Conservation (phyloP, 805 yeast genomes). For the Spathaspora sp. region DNA sequence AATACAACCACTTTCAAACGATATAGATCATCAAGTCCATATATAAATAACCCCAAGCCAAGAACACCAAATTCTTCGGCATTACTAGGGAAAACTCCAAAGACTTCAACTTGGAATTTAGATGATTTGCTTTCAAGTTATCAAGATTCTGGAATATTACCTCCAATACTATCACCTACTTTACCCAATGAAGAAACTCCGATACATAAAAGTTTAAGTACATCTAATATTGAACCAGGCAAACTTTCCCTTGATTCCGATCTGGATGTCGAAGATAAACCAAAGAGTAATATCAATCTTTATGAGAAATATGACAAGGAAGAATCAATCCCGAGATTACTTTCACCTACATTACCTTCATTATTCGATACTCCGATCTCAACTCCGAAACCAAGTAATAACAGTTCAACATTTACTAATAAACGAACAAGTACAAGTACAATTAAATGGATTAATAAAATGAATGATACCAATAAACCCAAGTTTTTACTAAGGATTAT, state of each 20-base stretch:
- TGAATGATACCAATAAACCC: constrained; percentile 17
- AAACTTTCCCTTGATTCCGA: background rate
- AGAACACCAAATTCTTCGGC: background rate
- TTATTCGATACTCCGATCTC: constrained; percentile 14
- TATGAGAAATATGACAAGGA: background rate
- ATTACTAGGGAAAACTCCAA: background rate
- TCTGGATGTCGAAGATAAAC: background rate
- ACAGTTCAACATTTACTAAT: constrained; percentile 5
- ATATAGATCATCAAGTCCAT: constrained; percentile 15
- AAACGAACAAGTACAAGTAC: constrained; percentile 4
- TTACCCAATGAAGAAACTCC: constrained; percentile 18
- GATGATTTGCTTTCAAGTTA: constrained; percentile 36
- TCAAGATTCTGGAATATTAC: constrained; percentile 28
- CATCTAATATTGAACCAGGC: background rate
- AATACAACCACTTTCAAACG: constrained; percentile 5
- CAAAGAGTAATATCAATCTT: background rate
- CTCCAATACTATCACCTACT: constrained; percentile 38
- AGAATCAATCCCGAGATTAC: background rate
- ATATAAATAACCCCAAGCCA: constrained; percentile 6
- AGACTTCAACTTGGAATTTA: constrained; percentile 28
- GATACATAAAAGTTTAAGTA: background rate
- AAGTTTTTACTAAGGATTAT: constrained; percentile 14
- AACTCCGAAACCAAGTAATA: background rate
- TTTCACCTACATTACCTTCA: constrained; percentile 32
- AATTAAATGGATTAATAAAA: constrained; percentile 27